Evolutionary conservation across 805 yeast genomes (phyloP), one percentile per base, ranked within the genome.

Genomic region (Nakazawaea laoshanensis): DNA sequence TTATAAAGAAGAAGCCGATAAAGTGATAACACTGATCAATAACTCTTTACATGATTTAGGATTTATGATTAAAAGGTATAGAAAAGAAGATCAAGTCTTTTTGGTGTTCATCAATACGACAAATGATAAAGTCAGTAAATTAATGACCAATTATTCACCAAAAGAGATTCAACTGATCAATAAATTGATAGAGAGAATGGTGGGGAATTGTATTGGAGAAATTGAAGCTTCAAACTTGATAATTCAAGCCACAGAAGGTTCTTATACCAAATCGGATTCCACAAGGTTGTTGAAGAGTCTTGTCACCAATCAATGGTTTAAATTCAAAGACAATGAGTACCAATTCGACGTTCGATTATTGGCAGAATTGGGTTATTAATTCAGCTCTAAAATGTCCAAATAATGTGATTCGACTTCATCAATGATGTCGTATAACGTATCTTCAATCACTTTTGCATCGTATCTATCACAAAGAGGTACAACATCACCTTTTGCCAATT

Each of bases 351-450:
- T 62, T 1, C 49, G 70, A 17, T 46, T 67, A 1, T 38, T 74
- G 6, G 53, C 67, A 9, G 84, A 76, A 42, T 51, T 76, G 27
- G 58, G 61, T 34, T 7, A 25, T n/a, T 9, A 9, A 17, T 12
- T 5, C 21, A 10, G 21, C 19, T 63, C 72, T 37, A 63, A 53
- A 13, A 53, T 49, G 41, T 73, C 81, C 32, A 75, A 49, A 39
- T 62, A 67, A 32, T 65, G 70, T 20, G 74, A 79, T 37, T 81
- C 88, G 0, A 82, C 68, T 53, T 92, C 95, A 49, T 92, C 96
- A 3, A 89, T 48, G 3, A 87, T 49, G 55, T 92, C 98, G 74
- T 80, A 79, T 2, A 74, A 75, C 42, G 81, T 70, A 42, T 86
- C 95, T 41, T 86, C 95, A 2, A 85, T 77, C 6, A 88, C 72